Conservation (phyloP, 352 stramenopile genomes). For the Pythium vanterpoolii region DNA sequence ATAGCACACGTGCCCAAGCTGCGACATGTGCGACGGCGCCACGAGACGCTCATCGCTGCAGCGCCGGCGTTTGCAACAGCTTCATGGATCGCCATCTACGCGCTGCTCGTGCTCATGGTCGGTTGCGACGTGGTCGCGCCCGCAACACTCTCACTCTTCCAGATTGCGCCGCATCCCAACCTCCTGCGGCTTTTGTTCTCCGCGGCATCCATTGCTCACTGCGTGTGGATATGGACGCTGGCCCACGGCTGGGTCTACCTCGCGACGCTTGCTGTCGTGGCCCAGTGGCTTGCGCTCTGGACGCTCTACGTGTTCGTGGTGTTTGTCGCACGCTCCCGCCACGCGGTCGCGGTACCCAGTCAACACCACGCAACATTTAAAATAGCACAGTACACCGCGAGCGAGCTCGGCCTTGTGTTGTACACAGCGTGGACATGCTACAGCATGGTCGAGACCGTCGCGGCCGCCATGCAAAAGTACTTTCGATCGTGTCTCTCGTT, state of each 20-base stretch:
- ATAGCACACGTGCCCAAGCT: neutral
- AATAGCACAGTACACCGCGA: neutral
- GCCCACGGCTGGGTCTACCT: conserved; percentile 6
- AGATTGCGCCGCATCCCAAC: conserved; percentile 3
- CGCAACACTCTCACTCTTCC: conserved; percentile 4
- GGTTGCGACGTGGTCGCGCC: conserved; percentile 13
- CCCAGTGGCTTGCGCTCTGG: conserved; percentile 12
- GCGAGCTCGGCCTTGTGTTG: conserved; percentile 6
- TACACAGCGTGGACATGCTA: conserved; percentile 13
- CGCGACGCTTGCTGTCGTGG: neutral
- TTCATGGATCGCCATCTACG: conserved; percentile 26
- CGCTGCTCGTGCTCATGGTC: conserved; percentile 15
- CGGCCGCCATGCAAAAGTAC: conserved; percentile 12
- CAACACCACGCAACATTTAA: neutral
- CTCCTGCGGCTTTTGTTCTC: conserved; percentile 8
- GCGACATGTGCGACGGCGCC: conserved; percentile 2
- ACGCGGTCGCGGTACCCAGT: neutral
- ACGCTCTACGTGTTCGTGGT: conserved; percentile 16
- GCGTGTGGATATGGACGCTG: conserved; percentile 3
- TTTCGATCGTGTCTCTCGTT: conserved; percentile 17
- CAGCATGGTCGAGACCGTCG: conserved; percentile 5
- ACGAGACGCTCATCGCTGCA: conserved; percentile 25
- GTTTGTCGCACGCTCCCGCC: conserved; percentile 2
- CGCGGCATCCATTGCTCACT: neutral
- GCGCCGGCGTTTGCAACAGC: conserved; percentile 9